phyloP scores from a whole-genome alignment of 306 rosid species.

The Sesbania bispinosa region DNA sequence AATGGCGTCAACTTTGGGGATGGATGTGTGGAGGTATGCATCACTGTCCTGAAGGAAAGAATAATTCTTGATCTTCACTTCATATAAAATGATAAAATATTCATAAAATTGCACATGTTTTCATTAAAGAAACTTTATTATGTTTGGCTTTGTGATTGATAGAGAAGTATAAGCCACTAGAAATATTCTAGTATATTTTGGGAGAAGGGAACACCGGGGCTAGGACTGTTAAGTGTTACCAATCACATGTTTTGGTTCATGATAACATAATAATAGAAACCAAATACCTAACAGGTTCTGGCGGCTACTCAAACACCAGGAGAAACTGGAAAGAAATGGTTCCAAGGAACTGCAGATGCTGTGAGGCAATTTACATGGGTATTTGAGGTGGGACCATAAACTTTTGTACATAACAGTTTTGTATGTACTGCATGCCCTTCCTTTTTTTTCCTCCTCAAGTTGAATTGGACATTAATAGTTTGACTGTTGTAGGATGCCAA shows the following conservation, averaged over 20 bases:
- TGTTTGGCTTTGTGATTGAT: slow-evolving; percentile 19
- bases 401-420: slow-evolving; percentile 7
- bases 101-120: background rate
- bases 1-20: slow-evolving; percentile 88
- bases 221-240: background rate
- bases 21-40: slow-evolving; percentile 88
- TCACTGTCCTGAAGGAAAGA: background rate
- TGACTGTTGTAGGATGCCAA: slow-evolving; percentile 66
- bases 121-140: background rate
- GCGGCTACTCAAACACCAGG: slow-evolving; percentile 97
- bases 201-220: background rate
- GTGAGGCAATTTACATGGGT: slow-evolving; percentile 96
- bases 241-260: background rate
- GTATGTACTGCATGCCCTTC: background rate
- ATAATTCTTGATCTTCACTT: background rate
- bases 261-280: background rate
- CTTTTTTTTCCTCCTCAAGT: background rate
- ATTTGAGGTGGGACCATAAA: slow-evolving; percentile 64
- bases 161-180: slow-evolving; percentile 11
- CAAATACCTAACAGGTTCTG: slow-evolving; percentile 59
- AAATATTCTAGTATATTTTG: background rate
- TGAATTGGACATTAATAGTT: background rate
- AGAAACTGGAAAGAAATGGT: slow-evolving; percentile 95
- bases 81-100: background rate
- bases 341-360: slow-evolving; percentile 98